phyloP scores from a whole-genome alignment of 192 early-diverging fungal species.

The Kappamyces sp. region DNA sequence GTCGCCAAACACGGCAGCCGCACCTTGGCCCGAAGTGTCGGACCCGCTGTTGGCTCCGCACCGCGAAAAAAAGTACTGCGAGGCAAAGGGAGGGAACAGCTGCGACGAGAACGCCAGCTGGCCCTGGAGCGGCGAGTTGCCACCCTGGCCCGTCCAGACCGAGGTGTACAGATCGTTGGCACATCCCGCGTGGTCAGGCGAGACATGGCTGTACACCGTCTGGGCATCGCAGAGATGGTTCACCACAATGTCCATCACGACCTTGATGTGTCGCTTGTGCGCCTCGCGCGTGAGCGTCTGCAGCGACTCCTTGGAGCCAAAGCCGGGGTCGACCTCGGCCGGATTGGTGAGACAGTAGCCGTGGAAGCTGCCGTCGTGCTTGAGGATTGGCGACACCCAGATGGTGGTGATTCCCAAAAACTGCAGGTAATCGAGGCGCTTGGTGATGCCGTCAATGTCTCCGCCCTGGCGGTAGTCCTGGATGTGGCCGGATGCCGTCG shows the following conservation, averaged over 20 bases:
- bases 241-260: conserved; percentile 4
- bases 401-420: background rate
- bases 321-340: background rate
- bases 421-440: background rate
- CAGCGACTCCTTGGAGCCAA: conserved; percentile 4
- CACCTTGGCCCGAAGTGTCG: conserved; percentile 4
- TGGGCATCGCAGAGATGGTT: conserved; percentile 7
- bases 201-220: background rate
- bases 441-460: background rate
- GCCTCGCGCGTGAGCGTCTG: background rate
- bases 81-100: background rate
- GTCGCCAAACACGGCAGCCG: conserved; percentile 4
- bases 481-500: background rate
- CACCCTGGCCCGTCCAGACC: background rate
- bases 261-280: background rate
- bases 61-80: conserved; percentile 1
- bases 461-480: background rate
- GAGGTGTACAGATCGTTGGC: too few species aligned
- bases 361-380: conserved; percentile 10
- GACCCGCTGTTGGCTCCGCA: conserved; percentile 3
- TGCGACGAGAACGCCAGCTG: background rate
- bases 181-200: background rate
- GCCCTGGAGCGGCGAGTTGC: background rate
- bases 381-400: conserved; percentile 10
- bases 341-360: conserved; percentile 8